phyloP scores from a whole-genome alignment of 139 green algal genomes.

The Auxenochlorella pyrenoidosa region DNA sequence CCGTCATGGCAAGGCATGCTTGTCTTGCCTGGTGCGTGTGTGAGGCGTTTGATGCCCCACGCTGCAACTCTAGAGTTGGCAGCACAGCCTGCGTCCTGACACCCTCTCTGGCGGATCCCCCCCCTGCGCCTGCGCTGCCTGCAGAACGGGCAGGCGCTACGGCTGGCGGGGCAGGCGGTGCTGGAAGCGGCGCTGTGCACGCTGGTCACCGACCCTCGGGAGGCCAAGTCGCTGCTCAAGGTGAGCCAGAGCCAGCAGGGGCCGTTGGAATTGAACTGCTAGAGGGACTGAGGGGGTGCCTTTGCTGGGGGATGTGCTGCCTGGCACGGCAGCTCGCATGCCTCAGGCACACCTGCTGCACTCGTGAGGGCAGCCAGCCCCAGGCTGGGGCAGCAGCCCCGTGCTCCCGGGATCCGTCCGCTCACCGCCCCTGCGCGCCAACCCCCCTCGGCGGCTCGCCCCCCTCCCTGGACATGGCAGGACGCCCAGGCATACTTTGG shows the following conservation, averaged over 20 bases:
- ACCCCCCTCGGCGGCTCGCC: not conserved
- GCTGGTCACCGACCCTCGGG: not conserved
- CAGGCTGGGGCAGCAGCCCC: not conserved
- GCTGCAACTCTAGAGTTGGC: not conserved
- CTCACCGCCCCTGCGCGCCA: too few species aligned
- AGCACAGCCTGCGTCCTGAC: not conserved
- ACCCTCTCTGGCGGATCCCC: too few species aligned
- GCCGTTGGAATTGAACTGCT: not conserved
- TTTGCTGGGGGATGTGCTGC: not conserved
- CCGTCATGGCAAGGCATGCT: too few species aligned
- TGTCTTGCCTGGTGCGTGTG: too few species aligned
- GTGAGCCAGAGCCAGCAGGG: not conserved
- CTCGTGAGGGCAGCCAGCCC: not conserved
- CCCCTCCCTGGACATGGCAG: not conserved
- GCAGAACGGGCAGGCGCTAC: slow-evolving; percentile 17
- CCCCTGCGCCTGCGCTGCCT: not conserved
- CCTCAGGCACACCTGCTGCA: not conserved
- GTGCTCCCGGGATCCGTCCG: too few species aligned
- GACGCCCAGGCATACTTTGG: slow-evolving; percentile 12
- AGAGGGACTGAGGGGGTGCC: not conserved
- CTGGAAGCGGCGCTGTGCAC: slow-evolving; percentile 28
- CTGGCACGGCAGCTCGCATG: not conserved
- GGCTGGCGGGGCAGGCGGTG: slow-evolving; percentile 29
- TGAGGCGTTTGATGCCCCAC: too few species aligned
- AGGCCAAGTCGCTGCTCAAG: slow-evolving; percentile 27